Base-by-base conservation (phyloP, 2,329 filamentous ascomycete genomes). In the Colletotrichum abscissum region DNA sequence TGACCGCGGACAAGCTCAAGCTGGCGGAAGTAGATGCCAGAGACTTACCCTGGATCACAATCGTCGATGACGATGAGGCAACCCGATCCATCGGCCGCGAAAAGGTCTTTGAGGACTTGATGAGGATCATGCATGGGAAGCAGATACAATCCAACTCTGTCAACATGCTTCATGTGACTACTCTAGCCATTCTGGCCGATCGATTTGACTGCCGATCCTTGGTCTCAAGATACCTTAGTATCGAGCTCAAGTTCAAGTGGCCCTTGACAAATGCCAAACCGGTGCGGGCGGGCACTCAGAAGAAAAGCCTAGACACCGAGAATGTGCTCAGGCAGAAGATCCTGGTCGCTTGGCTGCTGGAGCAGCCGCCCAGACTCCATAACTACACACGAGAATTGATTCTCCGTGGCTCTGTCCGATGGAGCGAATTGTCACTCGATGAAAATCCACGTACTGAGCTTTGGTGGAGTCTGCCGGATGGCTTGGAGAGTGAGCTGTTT, bases 381-480 rank as follows among this genome's bases (percentile, higher is more conserved):
- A 84, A 87, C 22, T 88, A 90, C 35, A 93, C 92, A 0, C 87
- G 89, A 35, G 91, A 94, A 75, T 81, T 95, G 38, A 90, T 95
- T 67, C 82, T 92, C 74, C 88, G 88, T 74, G 93, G 93, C 22
- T 94, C 91, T 4, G 82, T 83, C 59, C 87, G 87, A 74, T 91
- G 92, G 91, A 84, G 82, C 54, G 78, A 82, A 0, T 85, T 84
- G 57, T 76, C 80, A 57, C 78, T 83, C 52, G 77, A 78, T 4
- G 81, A 81, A 28, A 42, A 26, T 72, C 76, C 14, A 19, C 75
- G 1, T 67, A 76, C 9, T 68, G 87, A 91, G 3, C 84, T 89
- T 14, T 95, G 93, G 93, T 95, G 92, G 92, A 89, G 93, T 78
- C 81, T 95, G 22, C 92, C 92, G 0, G 88, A 91, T 69, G 89